phyloP scores from a whole-genome alignment of 2,329 filamentous ascomycete species.

The Sporothrix mexicana region DNA sequence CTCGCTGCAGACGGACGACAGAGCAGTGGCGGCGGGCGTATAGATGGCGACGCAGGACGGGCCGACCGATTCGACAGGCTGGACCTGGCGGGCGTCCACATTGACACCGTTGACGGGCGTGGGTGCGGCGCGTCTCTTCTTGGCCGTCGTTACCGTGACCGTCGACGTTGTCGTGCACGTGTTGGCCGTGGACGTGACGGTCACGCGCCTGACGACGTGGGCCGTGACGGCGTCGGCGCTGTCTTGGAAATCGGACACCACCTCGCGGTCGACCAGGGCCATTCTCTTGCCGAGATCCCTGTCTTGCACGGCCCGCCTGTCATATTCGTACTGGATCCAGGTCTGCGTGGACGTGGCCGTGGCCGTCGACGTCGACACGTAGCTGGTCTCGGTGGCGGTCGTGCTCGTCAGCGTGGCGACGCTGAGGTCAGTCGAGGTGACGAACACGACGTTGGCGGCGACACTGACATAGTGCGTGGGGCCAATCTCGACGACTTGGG shows the following conservation, averaged over 20 bases:
- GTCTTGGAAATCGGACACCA: not conserved
- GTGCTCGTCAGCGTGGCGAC: not conserved
- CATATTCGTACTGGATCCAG: not conserved
- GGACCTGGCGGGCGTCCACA: not conserved
- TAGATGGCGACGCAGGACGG: not conserved
- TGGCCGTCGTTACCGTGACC: not conserved
- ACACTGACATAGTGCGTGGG: not conserved
- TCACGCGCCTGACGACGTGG: not conserved
- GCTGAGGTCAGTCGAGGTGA: not conserved
- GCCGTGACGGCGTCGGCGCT: not conserved
- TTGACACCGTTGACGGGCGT: not conserved
- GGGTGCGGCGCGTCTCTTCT: not conserved
- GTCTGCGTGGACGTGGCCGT: not conserved
- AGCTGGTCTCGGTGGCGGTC: not conserved
- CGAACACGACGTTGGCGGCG: not conserved
- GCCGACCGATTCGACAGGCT: not conserved
- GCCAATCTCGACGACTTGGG: not conserved
- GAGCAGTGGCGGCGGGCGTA: not conserved
- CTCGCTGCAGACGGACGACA: conserved; percentile 15
- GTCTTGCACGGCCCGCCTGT: not conserved
- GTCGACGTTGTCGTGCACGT: conserved; percentile 10
- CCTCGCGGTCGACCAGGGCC: not conserved
- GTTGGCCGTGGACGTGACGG: not conserved
- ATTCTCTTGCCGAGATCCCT: not conserved
- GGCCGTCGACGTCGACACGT: not conserved